Conservation (phyloP, 192 early-diverging fungal genomes). For the Coemansia sp. region DNA sequence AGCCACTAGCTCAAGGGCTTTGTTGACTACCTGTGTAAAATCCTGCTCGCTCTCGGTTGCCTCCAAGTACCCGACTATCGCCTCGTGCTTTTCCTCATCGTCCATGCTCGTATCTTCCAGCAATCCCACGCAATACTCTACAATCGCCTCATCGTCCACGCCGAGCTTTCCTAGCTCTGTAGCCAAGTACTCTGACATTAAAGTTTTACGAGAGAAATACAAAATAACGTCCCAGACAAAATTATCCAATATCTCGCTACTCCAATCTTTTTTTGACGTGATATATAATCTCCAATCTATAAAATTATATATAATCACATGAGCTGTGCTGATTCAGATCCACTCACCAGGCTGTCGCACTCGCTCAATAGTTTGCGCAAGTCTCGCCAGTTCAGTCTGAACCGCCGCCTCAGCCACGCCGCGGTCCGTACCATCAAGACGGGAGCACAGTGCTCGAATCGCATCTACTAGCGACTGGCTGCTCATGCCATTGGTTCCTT, state of each 20-base stretch:
- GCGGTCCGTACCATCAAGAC: background rate
- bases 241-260: background rate
- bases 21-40: background rate
- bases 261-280: background rate
- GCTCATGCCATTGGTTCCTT: background rate
- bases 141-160: conserved; percentile 42
- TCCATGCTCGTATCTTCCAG: conserved; percentile 27
- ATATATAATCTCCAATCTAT: background rate
- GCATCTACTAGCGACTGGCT: background rate
- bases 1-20: conserved; percentile 12
- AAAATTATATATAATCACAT: background rate
- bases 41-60: conserved; percentile 23
- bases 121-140: conserved; percentile 44
- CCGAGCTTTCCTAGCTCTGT: conserved; percentile 26
- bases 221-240: background rate
- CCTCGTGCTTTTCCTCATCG: conserved; percentile 36
- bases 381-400: conserved; percentile 13
- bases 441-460: background rate
- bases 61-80: conserved; percentile 41
- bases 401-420: background rate
- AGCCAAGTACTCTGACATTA: conserved; percentile 31
- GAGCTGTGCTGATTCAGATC: background rate
- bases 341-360: background rate
- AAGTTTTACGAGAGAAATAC: background rate
- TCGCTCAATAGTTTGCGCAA: conserved; percentile 16